Percentiles rank a stretch among this genome's conserved stretches.
Conservation (phyloP, 257 asterid genomes). For the Apocynum venetum region DNA sequence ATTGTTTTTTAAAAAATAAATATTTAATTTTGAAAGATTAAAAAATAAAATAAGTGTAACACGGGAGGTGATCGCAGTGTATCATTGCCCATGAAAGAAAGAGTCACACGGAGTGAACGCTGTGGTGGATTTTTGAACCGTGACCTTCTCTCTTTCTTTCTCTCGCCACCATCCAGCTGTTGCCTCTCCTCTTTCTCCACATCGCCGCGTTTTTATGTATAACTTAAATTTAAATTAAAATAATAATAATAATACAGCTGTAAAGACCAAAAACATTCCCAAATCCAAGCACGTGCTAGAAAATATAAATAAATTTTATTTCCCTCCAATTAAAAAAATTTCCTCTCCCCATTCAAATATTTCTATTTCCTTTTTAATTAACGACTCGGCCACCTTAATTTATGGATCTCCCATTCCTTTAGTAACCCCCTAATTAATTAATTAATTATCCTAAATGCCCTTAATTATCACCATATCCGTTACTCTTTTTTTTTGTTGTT, state of each 20-base stretch:
- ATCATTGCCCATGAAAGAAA: not conserved
- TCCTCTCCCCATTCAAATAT: not conserved
- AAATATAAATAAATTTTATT: not conserved
- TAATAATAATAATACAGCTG: conserved; percentile 3
- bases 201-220: not conserved
- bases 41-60: not conserved
- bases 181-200: not conserved
- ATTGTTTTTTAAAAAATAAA: too few relatives aligned
- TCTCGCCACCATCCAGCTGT: not conserved
- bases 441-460: not conserved
- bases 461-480: not conserved
- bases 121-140: conserved; percentile 8
- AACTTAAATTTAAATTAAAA: too few relatives aligned
- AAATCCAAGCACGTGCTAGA: conserved; percentile 13
- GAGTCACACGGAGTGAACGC: conserved; percentile 9
- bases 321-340: not conserved
- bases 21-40: too few relatives aligned
- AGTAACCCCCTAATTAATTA: not conserved
- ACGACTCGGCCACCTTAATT: not conserved
- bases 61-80: not conserved
- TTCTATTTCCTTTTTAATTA: not conserved
- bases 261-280: conserved; percentile 13
- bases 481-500: not conserved
- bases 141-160: not conserved
- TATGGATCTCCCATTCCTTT: not conserved